phyloP scores from a whole-genome alignment of 352 stramenopile genomes.

The Globisporangium lucens region DNA sequence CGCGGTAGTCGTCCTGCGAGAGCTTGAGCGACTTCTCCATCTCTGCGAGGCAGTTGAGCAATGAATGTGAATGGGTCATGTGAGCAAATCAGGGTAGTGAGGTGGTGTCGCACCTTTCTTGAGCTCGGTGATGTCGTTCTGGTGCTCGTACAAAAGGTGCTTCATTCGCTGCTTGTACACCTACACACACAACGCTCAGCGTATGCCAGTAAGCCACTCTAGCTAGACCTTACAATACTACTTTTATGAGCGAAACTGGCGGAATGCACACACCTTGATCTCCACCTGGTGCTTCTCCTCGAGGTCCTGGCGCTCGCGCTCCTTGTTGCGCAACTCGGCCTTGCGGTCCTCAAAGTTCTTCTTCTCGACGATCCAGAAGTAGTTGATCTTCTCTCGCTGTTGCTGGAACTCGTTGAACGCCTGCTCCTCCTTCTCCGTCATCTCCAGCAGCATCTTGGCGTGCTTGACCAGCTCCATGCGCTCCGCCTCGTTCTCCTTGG shows the following conservation, averaged over 20 bases:
- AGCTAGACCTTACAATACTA: not conserved
- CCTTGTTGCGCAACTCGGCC: slow-evolving; percentile 92
- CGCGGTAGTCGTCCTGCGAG: slow-evolving; percentile 88
- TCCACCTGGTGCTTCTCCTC: slow-evolving; percentile 95
- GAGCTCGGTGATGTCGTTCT: slow-evolving; percentile 89
- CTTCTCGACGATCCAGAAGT: slow-evolving; percentile 97
- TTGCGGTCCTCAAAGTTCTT: slow-evolving; percentile 94
- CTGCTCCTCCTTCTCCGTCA: slow-evolving; percentile 88
- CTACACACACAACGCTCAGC: slow-evolving; percentile 12
- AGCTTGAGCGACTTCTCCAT: slow-evolving; percentile 89
- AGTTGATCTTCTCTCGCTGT: slow-evolving; percentile 95
- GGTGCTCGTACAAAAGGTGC: slow-evolving; percentile 94
- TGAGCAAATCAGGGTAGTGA: too few species aligned
- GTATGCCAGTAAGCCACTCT: not conserved
- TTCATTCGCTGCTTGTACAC: slow-evolving; percentile 97
- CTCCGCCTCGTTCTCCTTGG: slow-evolving; percentile 64
- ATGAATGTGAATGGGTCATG: too few species aligned
- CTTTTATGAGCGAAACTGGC: not conserved
- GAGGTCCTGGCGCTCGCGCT: slow-evolving; percentile 92
- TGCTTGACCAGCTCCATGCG: slow-evolving; percentile 71
- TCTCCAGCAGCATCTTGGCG: slow-evolving; percentile 69
- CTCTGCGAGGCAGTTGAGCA: slow-evolving; percentile 29
- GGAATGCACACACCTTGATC: slow-evolving; percentile 74
- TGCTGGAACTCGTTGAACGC: slow-evolving; percentile 96
- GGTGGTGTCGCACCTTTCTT: slow-evolving; percentile 49